phyloP scores from a whole-genome alignment of 1,139 yeast species.

The Dujonia santamariae region DNA sequence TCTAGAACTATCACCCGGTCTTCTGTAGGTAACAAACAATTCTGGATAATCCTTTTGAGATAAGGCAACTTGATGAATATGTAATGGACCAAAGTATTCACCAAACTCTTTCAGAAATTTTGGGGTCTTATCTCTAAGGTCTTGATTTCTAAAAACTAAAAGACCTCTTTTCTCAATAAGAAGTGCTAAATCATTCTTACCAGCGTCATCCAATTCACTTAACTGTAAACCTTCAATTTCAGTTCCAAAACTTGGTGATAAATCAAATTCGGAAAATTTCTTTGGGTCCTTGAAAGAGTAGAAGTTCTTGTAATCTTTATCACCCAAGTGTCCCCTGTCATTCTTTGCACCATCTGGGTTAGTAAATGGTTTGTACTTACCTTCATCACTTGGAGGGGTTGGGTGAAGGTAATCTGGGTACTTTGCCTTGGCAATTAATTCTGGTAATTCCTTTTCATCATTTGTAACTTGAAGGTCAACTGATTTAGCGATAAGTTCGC shows the following conservation, averaged over 20 bases:
- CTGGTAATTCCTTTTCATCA: slow-evolving; percentile 8
- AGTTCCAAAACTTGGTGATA: slow-evolving; percentile 33
- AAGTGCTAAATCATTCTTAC: slow-evolving; percentile 32
- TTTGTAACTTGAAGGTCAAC: slow-evolving; percentile 2
- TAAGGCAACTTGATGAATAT: slow-evolving; percentile 28
- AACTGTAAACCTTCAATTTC: slow-evolving; percentile 31
- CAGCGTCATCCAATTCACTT: slow-evolving; percentile 27
- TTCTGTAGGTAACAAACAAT: slow-evolving; percentile 27
- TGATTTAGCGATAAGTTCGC: slow-evolving; percentile 2
- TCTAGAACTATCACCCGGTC: slow-evolving; percentile 23
- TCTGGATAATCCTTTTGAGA: slow-evolving; percentile 27
- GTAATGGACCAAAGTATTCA: slow-evolving; percentile 29
- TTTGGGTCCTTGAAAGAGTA: slow-evolving; percentile 17
- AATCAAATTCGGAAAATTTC: slow-evolving; percentile 15
- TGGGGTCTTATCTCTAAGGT: slow-evolving; percentile 29
- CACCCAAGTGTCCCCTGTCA: slow-evolving; percentile 29
- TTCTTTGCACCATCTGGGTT: slow-evolving; percentile 20
- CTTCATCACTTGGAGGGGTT: slow-evolving; percentile 17
- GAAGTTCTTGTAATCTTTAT: slow-evolving; percentile 24
- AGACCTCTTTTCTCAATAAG: slow-evolving; percentile 30
- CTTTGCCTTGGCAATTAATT: slow-evolving; percentile 15
- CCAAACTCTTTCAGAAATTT: slow-evolving; percentile 27
- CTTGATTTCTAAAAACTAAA: slow-evolving; percentile 29
- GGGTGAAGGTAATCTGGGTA: slow-evolving; percentile 22
- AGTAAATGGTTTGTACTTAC: slow-evolving; percentile 16